Conservation (phyloP, 352 stramenopile species). For the Globisporangium cederbergense region DNA sequence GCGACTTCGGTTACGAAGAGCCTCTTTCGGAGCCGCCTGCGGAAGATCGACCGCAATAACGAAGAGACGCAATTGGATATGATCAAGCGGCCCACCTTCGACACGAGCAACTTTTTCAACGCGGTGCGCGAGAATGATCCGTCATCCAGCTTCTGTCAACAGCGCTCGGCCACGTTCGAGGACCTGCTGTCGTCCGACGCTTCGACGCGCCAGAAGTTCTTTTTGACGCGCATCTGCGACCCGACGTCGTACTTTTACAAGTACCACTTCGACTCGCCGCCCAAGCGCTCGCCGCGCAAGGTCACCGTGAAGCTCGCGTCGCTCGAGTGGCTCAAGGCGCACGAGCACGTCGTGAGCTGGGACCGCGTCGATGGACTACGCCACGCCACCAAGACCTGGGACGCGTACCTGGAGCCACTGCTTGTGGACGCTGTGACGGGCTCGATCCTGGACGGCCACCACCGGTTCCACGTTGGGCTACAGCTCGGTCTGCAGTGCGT, state of each 20-base stretch:
- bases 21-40: slow-evolving; percentile 67
- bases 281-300: slow-evolving; percentile 65
- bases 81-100: slow-evolving; percentile 56
- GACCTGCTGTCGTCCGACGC: slow-evolving; percentile 70
- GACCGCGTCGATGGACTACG: slow-evolving; percentile 79
- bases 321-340: slow-evolving; percentile 73
- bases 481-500: slow-evolving; percentile 68
- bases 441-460: slow-evolving; percentile 81
- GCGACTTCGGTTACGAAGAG: slow-evolving; percentile 68
- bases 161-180: slow-evolving; percentile 73
- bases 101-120: slow-evolving; percentile 75
- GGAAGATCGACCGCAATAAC: slow-evolving; percentile 47
- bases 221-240: slow-evolving; percentile 77
- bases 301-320: slow-evolving; percentile 51
- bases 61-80: slow-evolving; percentile 63
- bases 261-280: slow-evolving; percentile 76
- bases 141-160: slow-evolving; percentile 75
- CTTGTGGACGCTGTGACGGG: slow-evolving; percentile 71
- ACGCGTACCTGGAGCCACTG: slow-evolving; percentile 81
- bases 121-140: slow-evolving; percentile 79
- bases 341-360: slow-evolving; percentile 85
- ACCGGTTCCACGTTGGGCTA: slow-evolving; percentile 76
- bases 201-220: slow-evolving; percentile 70
- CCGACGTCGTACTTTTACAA: slow-evolving; percentile 91
- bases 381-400: slow-evolving; percentile 69